phyloP scores from a whole-genome alignment of 345 rosid species.

The Salix brachista region DNA sequence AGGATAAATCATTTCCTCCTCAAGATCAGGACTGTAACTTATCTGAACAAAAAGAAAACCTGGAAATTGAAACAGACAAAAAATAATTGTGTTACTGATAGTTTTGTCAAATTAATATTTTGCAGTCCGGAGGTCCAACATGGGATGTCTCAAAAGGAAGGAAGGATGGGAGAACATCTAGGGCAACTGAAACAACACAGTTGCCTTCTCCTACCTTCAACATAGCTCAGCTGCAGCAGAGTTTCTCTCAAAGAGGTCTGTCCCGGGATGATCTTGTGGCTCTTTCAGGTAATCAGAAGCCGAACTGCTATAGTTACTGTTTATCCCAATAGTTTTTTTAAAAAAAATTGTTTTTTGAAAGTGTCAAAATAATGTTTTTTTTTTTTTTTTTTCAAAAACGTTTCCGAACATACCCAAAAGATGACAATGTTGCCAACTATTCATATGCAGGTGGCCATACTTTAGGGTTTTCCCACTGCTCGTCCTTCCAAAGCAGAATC shows the following conservation, averaged over 20 bases:
- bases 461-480: constrained; percentile 47
- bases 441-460: constrained; percentile 42
- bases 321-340: background rate
- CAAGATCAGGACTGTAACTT: background rate
- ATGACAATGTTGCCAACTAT: background rate
- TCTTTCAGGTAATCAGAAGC: constrained; percentile 34
- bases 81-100: background rate
- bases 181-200: constrained; percentile 37
- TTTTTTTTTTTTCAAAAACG: no score
- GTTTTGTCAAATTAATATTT: constrained; percentile 6
- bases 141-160: constrained; percentile 51
- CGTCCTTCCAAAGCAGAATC: constrained; percentile 44
- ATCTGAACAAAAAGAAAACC: background rate
- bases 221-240: constrained; percentile 41
- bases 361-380: no score
- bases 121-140: constrained; percentile 48
- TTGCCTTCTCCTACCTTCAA: constrained; percentile 44
- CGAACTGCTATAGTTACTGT: background rate
- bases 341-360: no score
- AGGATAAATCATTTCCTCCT: background rate
- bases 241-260: constrained; percentile 42
- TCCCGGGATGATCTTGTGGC: constrained; percentile 42
- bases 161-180: constrained; percentile 45
- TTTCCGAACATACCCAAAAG: background rate
- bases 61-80: background rate